Evolutionary conservation across 1,139 yeast genomes (phyloP).

Genomic region (Arxiozyma bovina): DNA sequence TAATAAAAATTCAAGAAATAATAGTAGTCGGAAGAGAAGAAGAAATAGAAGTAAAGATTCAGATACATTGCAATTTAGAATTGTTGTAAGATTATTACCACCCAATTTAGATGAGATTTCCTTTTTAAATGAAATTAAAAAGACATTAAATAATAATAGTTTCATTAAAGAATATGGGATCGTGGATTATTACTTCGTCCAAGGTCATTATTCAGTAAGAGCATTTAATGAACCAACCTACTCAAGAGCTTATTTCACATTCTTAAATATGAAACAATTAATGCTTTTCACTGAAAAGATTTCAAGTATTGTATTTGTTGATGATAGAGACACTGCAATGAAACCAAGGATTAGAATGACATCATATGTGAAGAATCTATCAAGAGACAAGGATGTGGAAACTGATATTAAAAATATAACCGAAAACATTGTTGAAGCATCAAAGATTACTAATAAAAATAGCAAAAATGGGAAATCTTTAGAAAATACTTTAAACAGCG

Average conservation of each 20-base stretch:
- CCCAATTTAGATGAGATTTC: constrained; percentile 24
- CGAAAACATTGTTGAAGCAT: no score
- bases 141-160: constrained; percentile 7
- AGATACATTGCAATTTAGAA: constrained; percentile 15
- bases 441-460: not conserved
- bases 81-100: constrained; percentile 28
- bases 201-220: constrained; percentile 22
- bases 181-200: constrained; percentile 21
- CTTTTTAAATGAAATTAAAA: constrained; percentile 16
- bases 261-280: constrained; percentile 15
- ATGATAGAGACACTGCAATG: constrained; percentile 22
- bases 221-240: constrained; percentile 25
- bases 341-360: constrained; percentile 19
- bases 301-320: constrained; percentile 18
- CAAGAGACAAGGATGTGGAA: not conserved
- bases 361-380: constrained; percentile 20
- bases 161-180: constrained; percentile 10
- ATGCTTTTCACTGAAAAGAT: constrained; percentile 13
- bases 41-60: constrained; percentile 11
- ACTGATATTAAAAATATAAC: no score
- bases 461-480: constrained; percentile 7
- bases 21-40: constrained; percentile 1
- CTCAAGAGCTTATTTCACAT: constrained; percentile 28
- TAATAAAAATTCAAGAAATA: constrained; percentile 3
- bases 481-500: constrained; percentile 23